These are phyloP conservation scores for Pyricularia sp. DNA, from an alignment of 2,329 filamentous ascomycete genomes.

Conservation along the genomic window DNA sequence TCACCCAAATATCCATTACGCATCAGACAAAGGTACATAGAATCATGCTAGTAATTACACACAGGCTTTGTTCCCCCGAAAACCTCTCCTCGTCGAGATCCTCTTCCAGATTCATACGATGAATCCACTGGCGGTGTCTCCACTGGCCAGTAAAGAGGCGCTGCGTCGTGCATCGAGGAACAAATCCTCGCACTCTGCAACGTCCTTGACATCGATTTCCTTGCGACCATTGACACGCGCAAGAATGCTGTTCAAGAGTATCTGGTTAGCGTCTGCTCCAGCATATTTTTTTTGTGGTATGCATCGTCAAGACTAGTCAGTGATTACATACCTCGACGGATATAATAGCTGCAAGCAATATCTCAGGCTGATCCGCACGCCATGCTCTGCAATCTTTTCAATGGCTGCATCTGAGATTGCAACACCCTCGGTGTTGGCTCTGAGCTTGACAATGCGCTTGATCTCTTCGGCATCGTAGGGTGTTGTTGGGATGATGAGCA, in stretches of 20 bases:
- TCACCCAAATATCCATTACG: not conserved
- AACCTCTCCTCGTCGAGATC: not conserved
- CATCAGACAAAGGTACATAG: not conserved
- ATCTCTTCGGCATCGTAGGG: slow-evolving; percentile 83
- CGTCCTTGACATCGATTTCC: slow-evolving; percentile 65
- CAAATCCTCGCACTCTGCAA: slow-evolving; percentile 69
- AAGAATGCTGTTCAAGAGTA: slow-evolving; percentile 51
- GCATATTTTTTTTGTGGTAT: slow-evolving; percentile 4
- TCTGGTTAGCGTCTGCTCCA: slow-evolving; percentile 11
- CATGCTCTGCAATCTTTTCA: slow-evolving; percentile 75
- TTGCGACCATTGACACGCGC: slow-evolving; percentile 69
- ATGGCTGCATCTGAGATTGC: slow-evolving; percentile 70
- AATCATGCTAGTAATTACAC: not conserved
- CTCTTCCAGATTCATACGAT: slow-evolving; percentile 35
- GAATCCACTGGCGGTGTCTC: slow-evolving; percentile 50
- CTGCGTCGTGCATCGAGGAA: slow-evolving; percentile 75
- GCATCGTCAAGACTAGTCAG: not conserved
- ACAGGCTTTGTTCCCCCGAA: not conserved
- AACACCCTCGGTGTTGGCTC: slow-evolving; percentile 70
- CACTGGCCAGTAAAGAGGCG: slow-evolving; percentile 49
- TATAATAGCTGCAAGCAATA: slow-evolving; percentile 90
- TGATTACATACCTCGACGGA: slow-evolving; percentile 51
- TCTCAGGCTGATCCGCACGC: slow-evolving; percentile 76
- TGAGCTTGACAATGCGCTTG: slow-evolving; percentile 77
- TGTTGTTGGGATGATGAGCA: slow-evolving; percentile 92